Base-by-base conservation (phyloP, 495 filamentous ascomycete species). In the Aspergillus taichungensis region DNA sequence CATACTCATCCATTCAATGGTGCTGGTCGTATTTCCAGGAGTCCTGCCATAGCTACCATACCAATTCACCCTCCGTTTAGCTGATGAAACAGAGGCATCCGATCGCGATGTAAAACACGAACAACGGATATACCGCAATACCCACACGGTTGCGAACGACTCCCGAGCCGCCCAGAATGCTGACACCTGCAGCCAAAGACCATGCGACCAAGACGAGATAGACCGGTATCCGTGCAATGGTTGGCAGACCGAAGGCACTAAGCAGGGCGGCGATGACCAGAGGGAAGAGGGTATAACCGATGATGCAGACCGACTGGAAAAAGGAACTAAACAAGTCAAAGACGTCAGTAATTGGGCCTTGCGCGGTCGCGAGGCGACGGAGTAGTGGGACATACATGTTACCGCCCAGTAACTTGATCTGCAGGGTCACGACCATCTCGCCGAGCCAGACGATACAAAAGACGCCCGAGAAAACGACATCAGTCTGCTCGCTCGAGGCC, bases 261-360 rank as follows among this genome's bases (percentile, higher is more conserved):
- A 98, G 77, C 33, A 97, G 64, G 9, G 92, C 79, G 6, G 94
- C 94, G 55, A 98, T 84, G 56, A 96, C 94, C 32, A 98, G 76
- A n/a, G 92, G 92, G 71, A 98, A 98, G 43, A 98, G 81, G 3
- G 92, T 98, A 66, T 98, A 98, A 31, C 92, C 92, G 62, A 98
- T 98, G 55, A 98, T 94, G 63, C 87, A 95, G 50, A 98, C 77
- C 37, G 87, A 90, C 65, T 97, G 92, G 71, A 94, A 91, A 66
- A 98, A 98, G 24, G 92, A 95, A 50, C 92, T 97, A 52, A 38
- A 56, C 13, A 37, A 24, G 18, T 4, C 18, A 10, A 8, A 10
- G 30, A 31, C 24, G 39, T 50, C 41, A 69, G 63, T 46, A 55
- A 38, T 41, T 12, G 29, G 13, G 10, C 18, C 28, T n/a, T 18